These are phyloP conservation scores for Collariella sp. DNA, from an alignment of 495 filamentous ascomycete genomes.

Conservation along the genomic window DNA sequence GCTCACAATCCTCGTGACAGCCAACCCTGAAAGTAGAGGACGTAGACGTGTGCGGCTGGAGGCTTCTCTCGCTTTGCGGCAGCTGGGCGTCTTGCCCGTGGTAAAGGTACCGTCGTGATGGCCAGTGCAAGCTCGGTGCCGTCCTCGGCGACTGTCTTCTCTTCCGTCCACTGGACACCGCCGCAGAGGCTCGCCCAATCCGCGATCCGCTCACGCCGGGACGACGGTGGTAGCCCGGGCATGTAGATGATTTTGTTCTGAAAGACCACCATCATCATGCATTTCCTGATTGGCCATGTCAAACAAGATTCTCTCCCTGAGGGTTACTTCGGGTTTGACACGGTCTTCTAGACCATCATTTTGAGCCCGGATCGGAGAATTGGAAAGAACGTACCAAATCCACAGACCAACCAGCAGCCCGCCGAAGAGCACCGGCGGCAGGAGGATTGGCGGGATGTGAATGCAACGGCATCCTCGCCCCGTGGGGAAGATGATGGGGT, in stretches of 20 bases:
- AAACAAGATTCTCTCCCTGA: not conserved
- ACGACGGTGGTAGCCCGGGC: slow-evolving; percentile 57
- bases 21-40: slow-evolving; percentile 55
- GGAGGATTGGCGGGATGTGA: slow-evolving; percentile 46
- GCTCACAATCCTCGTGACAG: not conserved
- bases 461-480: slow-evolving; percentile 15
- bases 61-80: not conserved
- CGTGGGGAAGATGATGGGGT: not conserved
- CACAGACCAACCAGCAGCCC: slow-evolving; percentile 60
- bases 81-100: not conserved
- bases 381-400: slow-evolving; percentile 38
- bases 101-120: slow-evolving; percentile 35
- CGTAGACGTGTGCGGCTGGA: slow-evolving; percentile 28
- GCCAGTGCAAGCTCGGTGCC: slow-evolving; percentile 53
- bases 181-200: slow-evolving; percentile 49
- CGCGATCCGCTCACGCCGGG: slow-evolving; percentile 48
- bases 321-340: no score
- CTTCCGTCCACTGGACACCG: slow-evolving; percentile 56
- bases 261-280: slow-evolving; percentile 67
- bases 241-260: slow-evolving; percentile 85
- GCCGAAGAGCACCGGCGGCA: slow-evolving; percentile 58
- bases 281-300: slow-evolving; percentile 42
- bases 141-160: slow-evolving; percentile 45
- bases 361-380: not conserved
- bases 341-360: no score